Base-by-base conservation (phyloP, 805 yeast genomes). In the Yarrowia osloensis region DNA sequence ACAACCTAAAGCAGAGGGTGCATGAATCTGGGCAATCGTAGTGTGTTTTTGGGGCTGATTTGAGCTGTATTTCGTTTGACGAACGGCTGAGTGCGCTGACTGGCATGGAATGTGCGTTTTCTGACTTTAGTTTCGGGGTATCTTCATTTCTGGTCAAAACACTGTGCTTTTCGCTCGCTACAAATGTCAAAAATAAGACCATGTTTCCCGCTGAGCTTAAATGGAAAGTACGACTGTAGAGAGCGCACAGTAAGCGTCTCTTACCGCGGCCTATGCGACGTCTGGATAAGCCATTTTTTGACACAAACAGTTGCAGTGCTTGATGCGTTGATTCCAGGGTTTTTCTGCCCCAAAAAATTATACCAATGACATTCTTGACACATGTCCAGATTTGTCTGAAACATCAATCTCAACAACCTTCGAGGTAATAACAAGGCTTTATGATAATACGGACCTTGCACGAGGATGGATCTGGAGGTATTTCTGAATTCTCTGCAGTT, bases 1-100 rank as follows among this genome's bases (percentile, higher is more conserved):
- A 31, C 55, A 50, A 50, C 57, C 57, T 50, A 50, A 31, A 33
- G 57, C 40, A 33, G 19, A 33, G 40, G 57, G 40, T 50, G 57
- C 57, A 50, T 21, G 57, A 21, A 9, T 50, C 39, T 50, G 55
- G 39, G 39, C 55, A 21, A 21, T 50, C 26, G 26, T 50, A 31
- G 39, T 21, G 39, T 13, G 7, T 12, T 50, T 50, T 50, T 50
- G 55, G 39, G 39, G 37, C n/a, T 50, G 37, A 24, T 21, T 50
- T 50, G 6, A 17, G 29, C 21, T 17, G 21, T 6, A 35, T 35
- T 35, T 35, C 7, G 3, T 28, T 4, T 4, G 4, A 28, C 31
- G 31, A 28, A 28, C 31, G 31, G 31, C 31, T 28, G 31, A 6
- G 31, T 28, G 31, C 8, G 31, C n/a, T n/a, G n/a, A n/a, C n/a